phyloP scores from a whole-genome alignment of 495 filamentous ascomycete species.

The Hypoxylon fuscum region DNA sequence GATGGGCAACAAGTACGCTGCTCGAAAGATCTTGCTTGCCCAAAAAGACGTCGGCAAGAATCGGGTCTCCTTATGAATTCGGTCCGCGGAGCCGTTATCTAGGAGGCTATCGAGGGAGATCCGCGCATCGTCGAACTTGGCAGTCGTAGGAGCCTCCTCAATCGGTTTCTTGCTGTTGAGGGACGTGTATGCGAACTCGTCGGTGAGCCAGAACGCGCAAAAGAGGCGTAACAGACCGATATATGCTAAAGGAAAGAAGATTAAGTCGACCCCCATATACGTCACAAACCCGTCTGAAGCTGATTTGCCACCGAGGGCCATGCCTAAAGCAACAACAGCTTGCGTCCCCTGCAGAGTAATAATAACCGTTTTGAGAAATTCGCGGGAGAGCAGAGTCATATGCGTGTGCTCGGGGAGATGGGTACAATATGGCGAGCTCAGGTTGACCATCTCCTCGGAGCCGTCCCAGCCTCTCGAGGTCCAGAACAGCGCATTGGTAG shows the following conservation, averaged over 20 bases:
- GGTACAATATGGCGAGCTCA: conserved; percentile 20
- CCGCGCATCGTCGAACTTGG: neutral
- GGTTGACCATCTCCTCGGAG: conserved; percentile 40
- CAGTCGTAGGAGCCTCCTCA: neutral
- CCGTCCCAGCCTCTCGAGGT: conserved; percentile 45
- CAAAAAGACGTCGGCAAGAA: conserved; percentile 17
- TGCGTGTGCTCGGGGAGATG: conserved; percentile 20
- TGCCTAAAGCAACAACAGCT: neutral
- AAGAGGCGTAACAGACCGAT: conserved; percentile 17
- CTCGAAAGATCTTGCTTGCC: conserved; percentile 27
- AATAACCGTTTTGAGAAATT: conserved; percentile 30
- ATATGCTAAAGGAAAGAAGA: conserved; percentile 24
- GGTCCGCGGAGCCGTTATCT: neutral
- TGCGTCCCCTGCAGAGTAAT: conserved; percentile 29
- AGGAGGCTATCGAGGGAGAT: conserved; percentile 9
- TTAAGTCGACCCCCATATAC: conserved; percentile 12
- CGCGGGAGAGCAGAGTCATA: conserved; percentile 18
- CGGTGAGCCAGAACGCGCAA: conserved; percentile 18
- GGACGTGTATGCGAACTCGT: conserved; percentile 15
- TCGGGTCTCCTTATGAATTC: neutral
- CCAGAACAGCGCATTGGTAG: conserved; percentile 46
- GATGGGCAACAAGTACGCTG: conserved; percentile 35
- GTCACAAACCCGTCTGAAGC: conserved; percentile 5
- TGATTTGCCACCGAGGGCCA: neutral
- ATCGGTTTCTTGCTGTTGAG: neutral